Base-by-base conservation (phyloP, 2,329 filamentous ascomycete genomes). In the Paradendryphiella salina region DNA sequence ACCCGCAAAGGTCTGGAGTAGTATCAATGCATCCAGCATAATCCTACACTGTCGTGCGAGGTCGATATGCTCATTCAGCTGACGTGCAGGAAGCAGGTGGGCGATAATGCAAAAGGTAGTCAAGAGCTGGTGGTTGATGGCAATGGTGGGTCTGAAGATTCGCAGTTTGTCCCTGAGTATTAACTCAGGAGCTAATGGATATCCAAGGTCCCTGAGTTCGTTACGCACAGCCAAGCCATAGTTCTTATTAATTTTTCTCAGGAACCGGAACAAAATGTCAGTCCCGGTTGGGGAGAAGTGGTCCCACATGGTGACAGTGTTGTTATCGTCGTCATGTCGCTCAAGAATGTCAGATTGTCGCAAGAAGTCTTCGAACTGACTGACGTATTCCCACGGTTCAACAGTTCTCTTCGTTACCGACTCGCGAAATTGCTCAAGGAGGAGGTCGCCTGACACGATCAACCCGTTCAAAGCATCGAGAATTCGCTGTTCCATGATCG, bases 401-500 rank as follows among this genome's bases (percentile, higher is more conserved):
- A 37, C 28, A 17, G 57, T 60, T 28, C 57, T 37, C 29, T 58
- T 52, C 6, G 40, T 34, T 4, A 58, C 39, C 21, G 50, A 23
- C 11, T 50, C 55, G 14, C 52, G 42, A 17, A 59, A 55, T 26
- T 60, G 63, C 17, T 57, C 52, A 5, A 61, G 45, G 3, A 61
- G 47, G 3, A 61, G 35, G 21, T 61, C 56, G 4, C 54, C 59
- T 3, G 54, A 50, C 1, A 26, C 18, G 10, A 60, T 37, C 9
- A 61, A n/a, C 2, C 56, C 59, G 21, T 47, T 59, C 0, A 61
- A 32, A 1, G 56, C 38, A 34, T 61, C 56, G 3, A 61, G 36
- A 6, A 53, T 54, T 1, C 46, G 43, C n/a, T 18, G 13, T 14
- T 43, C 40, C 20, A 15, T 2, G 8, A 14, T 17, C 3, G 11